Conservation (phyloP, 2,329 filamentous ascomycete genomes). For the Fusarium papillatum region DNA sequence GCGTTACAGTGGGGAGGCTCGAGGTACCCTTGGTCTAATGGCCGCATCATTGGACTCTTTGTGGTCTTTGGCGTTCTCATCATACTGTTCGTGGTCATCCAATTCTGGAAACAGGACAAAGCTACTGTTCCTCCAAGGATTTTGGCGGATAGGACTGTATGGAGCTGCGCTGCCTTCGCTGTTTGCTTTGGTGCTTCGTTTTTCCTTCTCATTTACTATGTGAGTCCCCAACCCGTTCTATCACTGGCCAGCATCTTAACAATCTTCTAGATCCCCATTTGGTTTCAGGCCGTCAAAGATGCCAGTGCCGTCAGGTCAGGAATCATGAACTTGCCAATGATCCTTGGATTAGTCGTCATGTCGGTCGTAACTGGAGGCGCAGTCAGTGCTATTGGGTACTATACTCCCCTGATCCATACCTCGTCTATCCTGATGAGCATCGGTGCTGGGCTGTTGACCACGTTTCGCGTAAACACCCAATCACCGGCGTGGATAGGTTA, state of each 20-base stretch:
- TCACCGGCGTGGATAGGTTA: background rate
- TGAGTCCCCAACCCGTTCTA: background rate
- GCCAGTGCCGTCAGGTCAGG: conserved; percentile 7
- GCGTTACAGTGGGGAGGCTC: conserved; percentile 13
- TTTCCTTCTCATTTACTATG: conserved; percentile 57
- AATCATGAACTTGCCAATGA: conserved; percentile 3
- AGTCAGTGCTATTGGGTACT: background rate
- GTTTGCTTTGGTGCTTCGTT: conserved; percentile 56
- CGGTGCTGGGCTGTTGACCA: background rate
- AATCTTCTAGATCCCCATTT: conserved; percentile 1
- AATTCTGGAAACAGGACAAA: conserved; percentile 56
- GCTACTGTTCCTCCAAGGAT: conserved; percentile 56
- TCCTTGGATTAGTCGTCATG: background rate
- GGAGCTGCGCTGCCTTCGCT: conserved; percentile 49
- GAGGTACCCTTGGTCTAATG: conserved; percentile 5
- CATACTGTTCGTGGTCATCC: conserved; percentile 48
- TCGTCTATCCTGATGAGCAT: background rate
- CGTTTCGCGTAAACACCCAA: background rate
- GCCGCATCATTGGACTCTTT: conserved; percentile 10
- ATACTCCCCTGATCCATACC: background rate
- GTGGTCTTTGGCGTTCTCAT: conserved; percentile 37
- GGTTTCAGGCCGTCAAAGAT: conserved; percentile 9
- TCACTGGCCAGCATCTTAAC: background rate
- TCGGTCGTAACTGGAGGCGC: background rate
- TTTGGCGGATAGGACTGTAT: conserved; percentile 51